These are phyloP conservation scores for Dendrobium officinale DNA, from an alignment of 106 monocot genomes.

Conservation along the genomic window DNA sequence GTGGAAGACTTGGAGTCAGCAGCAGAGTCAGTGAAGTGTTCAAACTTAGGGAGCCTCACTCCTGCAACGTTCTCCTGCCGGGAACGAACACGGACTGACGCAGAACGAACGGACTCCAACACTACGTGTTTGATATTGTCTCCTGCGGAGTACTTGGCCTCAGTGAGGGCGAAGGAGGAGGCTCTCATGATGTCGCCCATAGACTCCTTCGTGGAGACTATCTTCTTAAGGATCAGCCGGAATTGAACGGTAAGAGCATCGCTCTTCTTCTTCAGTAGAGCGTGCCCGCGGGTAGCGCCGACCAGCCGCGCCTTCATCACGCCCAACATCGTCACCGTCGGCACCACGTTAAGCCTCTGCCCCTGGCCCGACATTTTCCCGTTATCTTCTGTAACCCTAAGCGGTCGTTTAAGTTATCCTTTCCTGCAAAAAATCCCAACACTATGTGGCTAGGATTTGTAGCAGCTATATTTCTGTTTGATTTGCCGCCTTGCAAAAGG, in stretches of 20 bases:
- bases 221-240: slow-evolving; percentile 81
- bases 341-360: slow-evolving; percentile 87
- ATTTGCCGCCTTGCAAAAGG: too few species aligned
- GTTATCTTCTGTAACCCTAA: not conserved
- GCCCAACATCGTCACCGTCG: slow-evolving; percentile 94
- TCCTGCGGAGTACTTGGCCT: slow-evolving; percentile 92
- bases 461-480: too few species aligned
- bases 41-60: slow-evolving; percentile 79
- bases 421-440: not conserved
- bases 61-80: slow-evolving; percentile 91
- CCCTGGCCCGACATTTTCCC: slow-evolving; percentile 67
- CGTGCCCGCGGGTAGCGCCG: slow-evolving; percentile 92
- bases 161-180: slow-evolving; percentile 87
- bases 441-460: not conserved
- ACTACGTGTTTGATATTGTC: slow-evolving; percentile 70
- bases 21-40: slow-evolving; percentile 57
- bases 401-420: not conserved
- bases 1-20: slow-evolving; percentile 23
- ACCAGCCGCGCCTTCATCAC: slow-evolving; percentile 83
- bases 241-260: slow-evolving; percentile 93
- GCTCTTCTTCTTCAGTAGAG: slow-evolving; percentile 93
- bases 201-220: slow-evolving; percentile 81
- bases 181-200: slow-evolving; percentile 91
- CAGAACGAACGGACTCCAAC: slow-evolving; percentile 57
- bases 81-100: slow-evolving; percentile 70